Conservation (phyloP, 2,329 filamentous ascomycete species). For the Xylariales sp. region DNA sequence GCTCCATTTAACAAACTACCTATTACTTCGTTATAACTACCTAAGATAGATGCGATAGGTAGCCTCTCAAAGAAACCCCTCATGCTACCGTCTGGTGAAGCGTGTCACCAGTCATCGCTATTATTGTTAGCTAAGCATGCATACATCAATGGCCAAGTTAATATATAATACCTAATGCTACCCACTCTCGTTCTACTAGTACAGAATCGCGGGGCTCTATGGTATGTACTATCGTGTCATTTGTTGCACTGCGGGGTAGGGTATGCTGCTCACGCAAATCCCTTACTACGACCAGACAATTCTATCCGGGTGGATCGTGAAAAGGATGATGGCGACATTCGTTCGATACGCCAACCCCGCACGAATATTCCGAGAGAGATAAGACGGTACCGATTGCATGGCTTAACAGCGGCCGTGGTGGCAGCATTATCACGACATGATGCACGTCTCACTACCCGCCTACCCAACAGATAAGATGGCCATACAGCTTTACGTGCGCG, state of each 20-base stretch:
- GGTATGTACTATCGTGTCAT: neutral
- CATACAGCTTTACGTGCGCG: neutral
- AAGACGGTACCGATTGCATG: neutral
- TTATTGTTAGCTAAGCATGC: neutral
- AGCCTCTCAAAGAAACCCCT: neutral
- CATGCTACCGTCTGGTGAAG: neutral
- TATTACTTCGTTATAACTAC: neutral
- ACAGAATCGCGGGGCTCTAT: neutral
- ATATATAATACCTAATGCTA: neutral
- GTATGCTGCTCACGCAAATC: neutral
- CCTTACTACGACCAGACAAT: neutral
- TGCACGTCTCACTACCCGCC: slow-evolving; percentile 7
- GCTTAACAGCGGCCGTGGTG: neutral
- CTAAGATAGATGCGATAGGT: neutral
- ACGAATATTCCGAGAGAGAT: neutral
- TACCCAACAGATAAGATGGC: neutral
- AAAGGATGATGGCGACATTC: neutral
- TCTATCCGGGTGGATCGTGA: neutral
- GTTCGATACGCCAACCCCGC: neutral
- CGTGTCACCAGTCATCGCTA: no score
- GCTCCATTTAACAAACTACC: neutral
- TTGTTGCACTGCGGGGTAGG: slow-evolving; percentile 9
- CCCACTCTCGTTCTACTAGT: neutral
- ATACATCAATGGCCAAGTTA: no score
- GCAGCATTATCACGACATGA: slow-evolving; percentile 19